Percentiles rank a stretch among this genome's conserved stretches.
Evolutionary conservation across 116 monocot species (phyloP).

Genomic region (Zostera marina): DNA sequence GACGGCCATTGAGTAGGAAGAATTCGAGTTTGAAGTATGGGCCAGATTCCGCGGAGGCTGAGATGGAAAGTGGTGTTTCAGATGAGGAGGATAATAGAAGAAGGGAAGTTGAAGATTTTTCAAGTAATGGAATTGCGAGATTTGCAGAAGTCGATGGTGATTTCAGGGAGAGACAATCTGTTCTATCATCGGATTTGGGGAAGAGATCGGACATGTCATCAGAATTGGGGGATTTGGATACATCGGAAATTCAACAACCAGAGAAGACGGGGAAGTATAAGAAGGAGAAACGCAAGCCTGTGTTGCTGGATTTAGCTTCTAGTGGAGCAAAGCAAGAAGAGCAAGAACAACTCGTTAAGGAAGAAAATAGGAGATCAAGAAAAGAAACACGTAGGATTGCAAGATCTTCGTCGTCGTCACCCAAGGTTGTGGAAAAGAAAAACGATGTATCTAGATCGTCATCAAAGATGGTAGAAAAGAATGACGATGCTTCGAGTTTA

Average conservation of each 20-base stretch:
- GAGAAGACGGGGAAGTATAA: slow-evolving; percentile 1
- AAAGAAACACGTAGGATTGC: slow-evolving; percentile 13
- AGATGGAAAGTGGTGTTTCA: background rate
- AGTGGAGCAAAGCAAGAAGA: slow-evolving; percentile 6
- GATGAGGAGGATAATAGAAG: background rate
- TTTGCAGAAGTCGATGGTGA: background rate
- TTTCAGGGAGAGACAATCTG: background rate
- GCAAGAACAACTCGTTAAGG: slow-evolving; percentile 8
- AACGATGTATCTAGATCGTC: no score
- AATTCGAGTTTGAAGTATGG: background rate
- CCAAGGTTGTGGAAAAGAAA: background rate
- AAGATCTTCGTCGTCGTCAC: slow-evolving; percentile 3
- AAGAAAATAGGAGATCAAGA: slow-evolving; percentile 15
- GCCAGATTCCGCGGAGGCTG: background rate
- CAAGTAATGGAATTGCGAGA: slow-evolving; percentile 1
- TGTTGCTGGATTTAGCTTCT: background rate
- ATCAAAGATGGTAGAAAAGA: background rate
- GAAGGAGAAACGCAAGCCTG: background rate
- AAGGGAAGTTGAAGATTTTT: background rate
- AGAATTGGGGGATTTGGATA: background rate
- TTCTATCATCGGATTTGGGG: background rate
- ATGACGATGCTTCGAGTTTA: slow-evolving; percentile 7
- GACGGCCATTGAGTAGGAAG: slow-evolving; percentile 8
- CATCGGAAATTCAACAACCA: background rate
- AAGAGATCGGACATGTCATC: background rate